Evolutionary conservation across 805 yeast genomes (phyloP), one percentile per base, ranked within the genome.

Genomic region (Pichia membranifaciens): DNA sequence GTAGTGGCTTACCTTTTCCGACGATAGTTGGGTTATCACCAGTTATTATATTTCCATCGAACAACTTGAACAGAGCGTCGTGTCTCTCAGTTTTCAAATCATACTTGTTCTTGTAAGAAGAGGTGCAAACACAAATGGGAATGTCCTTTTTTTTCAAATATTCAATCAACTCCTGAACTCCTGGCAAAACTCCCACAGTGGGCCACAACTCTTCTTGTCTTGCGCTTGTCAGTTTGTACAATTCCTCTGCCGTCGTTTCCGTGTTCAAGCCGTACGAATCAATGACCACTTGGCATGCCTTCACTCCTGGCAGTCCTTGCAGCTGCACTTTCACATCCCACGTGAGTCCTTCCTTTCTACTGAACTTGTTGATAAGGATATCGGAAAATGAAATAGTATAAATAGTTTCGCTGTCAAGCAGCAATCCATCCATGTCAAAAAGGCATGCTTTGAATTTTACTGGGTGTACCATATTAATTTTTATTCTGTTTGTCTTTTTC

Each of bases 1-100:
- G 99, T 50, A 73, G 72, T 13, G 99, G 99, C 63, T 93, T 93
- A 5, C 99, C 98, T 52, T 82, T 75, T 3, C 96, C 98, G 15
- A 70, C 72, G 48, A 93, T 79, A 38, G 95, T 75, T 32, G 78
- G 70, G 60, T 93, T 93, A 68, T 93, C 99, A 5, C 98, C 98
- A 1, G 91, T 84, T 32, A 91, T 84, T 18, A 85, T 71, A 53
- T 82, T 86, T 6, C 64, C 65, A 13, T 73, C 71, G 59, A 93
- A 93, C 29, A 75, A 60, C 2, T 74, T 74, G 55, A 87, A 86
- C 1, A 81, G 79, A 2, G 51, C 51, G 20, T 68, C 64, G 42
- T 89, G 70, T 60, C 87, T 91, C 6, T 62, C 70, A 0, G 97
- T 90, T 63, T 93, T 93, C 48, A 77, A 68, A n/a, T 71, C 64